Conservation (phyloP, 2,329 filamentous ascomycete genomes). For the Penicillium sp. region DNA sequence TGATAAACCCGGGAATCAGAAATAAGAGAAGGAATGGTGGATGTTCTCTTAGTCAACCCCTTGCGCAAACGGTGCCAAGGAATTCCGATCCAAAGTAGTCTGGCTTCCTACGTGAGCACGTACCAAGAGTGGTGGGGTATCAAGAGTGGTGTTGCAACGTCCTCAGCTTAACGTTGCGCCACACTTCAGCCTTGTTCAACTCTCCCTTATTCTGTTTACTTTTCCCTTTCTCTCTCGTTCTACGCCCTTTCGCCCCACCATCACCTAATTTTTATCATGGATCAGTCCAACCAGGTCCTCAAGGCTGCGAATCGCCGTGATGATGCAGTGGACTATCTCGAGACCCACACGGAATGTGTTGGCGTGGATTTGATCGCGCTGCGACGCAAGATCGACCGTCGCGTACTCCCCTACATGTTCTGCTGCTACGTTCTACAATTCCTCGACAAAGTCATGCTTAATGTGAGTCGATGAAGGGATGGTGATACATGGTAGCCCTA, state of each 20-base stretch:
- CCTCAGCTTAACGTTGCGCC: no score
- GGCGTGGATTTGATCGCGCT: conserved; percentile 22
- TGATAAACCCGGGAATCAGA: conserved; percentile 5
- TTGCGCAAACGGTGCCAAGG: not conserved
- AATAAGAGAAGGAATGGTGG: not conserved
- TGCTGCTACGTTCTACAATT: conserved; percentile 36
- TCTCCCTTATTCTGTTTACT: no score
- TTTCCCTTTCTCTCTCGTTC: not conserved
- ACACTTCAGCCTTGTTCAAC: no score
- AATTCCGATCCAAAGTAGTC: not conserved
- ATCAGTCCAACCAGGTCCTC: conserved; percentile 4
- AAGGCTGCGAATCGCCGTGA: conserved; percentile 11
- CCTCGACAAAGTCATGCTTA: conserved; percentile 36
- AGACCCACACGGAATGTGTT: conserved; percentile 10
- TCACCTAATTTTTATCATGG: conserved; percentile 3
- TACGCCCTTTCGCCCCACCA: not conserved
- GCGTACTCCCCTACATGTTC: conserved; percentile 34
- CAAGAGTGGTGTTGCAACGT: no score
- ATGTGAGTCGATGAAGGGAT: conserved; percentile 16
- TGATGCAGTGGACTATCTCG: conserved; percentile 24
- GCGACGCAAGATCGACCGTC: conserved; percentile 33
- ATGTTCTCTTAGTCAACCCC: not conserved
- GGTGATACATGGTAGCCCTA: not conserved
- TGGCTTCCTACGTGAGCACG: no score
- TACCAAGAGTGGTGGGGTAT: no score